phyloP scores from a whole-genome alignment of 805 yeast species.

The Grigorovia jiainica region DNA sequence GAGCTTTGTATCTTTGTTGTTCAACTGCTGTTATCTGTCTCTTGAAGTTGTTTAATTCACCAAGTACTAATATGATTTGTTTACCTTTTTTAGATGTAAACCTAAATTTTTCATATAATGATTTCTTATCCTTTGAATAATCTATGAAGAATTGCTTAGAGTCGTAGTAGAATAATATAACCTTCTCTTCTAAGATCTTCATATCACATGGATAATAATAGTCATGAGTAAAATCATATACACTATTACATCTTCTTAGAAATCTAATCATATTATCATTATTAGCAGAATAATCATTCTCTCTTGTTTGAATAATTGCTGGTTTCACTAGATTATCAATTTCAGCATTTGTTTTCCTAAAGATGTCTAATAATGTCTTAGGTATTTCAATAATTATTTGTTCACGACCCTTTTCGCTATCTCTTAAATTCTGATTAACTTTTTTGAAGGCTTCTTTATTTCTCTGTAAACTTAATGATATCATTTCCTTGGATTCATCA shows the following conservation, averaged over 20 bases:
- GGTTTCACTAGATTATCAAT: conserved; percentile 11
- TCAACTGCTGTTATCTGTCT: conserved; percentile 36
- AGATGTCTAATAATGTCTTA: conserved; percentile 14
- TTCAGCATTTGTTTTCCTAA: conserved; percentile 23
- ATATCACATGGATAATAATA: conserved; percentile 45
- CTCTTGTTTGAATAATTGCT: conserved; percentile 19
- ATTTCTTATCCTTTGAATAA: conserved; percentile 23
- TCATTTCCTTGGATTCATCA: conserved; percentile 14
- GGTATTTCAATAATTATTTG: conserved; percentile 44
- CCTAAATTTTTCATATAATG: conserved; percentile 17
- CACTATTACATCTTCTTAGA: conserved; percentile 40
- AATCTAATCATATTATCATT: conserved; percentile 34
- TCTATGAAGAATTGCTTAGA: conserved; percentile 36
- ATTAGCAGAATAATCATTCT: conserved; percentile 3
- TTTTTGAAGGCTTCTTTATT: conserved; percentile 19
- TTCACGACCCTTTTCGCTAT: conserved; percentile 40
- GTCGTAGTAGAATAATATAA: conserved; percentile 36
- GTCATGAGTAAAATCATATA: conserved; percentile 40
- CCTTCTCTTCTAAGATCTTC: conserved; percentile 35
- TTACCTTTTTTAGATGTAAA: conserved; percentile 18
- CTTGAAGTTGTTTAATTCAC: conserved; percentile 40
- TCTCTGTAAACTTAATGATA: neutral
- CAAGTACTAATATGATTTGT: conserved; percentile 36
- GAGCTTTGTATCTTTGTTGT: conserved; percentile 36
- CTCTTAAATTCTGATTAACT: conserved; percentile 32